Conservation (phyloP, 192 early-diverging fungal species). For the Mortierella hygrophila region DNA sequence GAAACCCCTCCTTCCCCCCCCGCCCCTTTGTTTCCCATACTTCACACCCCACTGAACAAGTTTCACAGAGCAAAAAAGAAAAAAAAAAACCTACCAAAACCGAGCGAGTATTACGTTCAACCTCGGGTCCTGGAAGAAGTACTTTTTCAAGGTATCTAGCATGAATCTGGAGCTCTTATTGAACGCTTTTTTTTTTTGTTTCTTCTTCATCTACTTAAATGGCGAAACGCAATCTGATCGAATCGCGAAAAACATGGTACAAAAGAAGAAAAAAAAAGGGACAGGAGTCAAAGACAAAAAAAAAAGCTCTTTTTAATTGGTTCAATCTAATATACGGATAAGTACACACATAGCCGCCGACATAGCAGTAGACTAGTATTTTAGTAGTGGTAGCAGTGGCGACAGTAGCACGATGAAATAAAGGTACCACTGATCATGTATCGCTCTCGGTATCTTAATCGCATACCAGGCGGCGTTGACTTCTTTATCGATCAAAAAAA, state of each 20-base stretch:
- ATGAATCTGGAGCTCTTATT: neutral
- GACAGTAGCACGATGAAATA: too few species aligned
- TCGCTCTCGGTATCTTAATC: too few species aligned
- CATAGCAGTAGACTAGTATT: too few species aligned
- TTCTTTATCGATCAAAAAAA: neutral
- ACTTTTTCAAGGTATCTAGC: slow-evolving; percentile 1
- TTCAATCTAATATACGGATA: neutral
- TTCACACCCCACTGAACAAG: too few species aligned
- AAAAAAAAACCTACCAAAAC: too few species aligned
- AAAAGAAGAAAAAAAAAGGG: neutral
- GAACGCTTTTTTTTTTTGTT: neutral
- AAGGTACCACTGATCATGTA: too few species aligned
- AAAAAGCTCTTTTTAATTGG: neutral
- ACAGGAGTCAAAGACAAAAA: neutral
- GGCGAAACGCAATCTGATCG: neutral
- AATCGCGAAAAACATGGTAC: neutral
- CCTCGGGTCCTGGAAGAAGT: neutral
- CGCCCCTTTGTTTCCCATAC: too few species aligned
- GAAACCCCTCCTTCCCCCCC: too few species aligned
- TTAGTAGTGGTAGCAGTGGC: too few species aligned
- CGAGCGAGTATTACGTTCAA: neutral
- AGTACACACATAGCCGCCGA: too few species aligned
- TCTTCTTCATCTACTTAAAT: neutral
- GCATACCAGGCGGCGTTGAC: neutral
- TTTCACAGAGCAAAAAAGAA: too few species aligned